A percentile compares a stretch with the other conserved stretches of the same genome.
Conservation (phyloP, 768 basidiomycete genomes). For the Amanita pallidorosea region DNA sequence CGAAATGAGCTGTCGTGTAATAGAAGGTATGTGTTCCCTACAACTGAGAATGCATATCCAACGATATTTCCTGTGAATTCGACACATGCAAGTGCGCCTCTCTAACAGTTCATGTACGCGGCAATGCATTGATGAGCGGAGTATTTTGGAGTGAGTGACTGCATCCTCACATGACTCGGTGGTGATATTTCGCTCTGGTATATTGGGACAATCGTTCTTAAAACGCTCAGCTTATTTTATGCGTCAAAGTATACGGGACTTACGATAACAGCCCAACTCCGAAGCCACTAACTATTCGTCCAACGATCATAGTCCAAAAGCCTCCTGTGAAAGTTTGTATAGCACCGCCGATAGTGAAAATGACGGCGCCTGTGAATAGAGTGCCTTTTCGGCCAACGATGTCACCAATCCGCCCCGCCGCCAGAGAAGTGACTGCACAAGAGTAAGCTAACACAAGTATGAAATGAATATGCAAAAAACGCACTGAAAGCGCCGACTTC, state of each 20-base stretch:
- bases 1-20: not conserved
- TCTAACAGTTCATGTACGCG: conserved; percentile 23
- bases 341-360: conserved; percentile 70
- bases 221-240: not conserved
- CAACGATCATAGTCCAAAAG: not conserved
- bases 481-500: conserved; percentile 80
- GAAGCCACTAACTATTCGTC: conserved; percentile 44
- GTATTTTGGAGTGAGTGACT: not conserved
- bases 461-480: conserved; percentile 10
- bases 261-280: conserved; percentile 75
- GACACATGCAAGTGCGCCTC: conserved; percentile 81
- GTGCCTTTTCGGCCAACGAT: conserved; percentile 65
- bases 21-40: conserved; percentile 24
- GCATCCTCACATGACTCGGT: conserved; percentile 55
- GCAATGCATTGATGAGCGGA: not conserved
- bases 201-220: conserved; percentile 76
- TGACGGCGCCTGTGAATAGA: conserved; percentile 58
- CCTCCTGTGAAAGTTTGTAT: conserved; percentile 57
- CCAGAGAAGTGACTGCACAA: conserved; percentile 57
- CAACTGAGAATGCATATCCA: conserved; percentile 79
- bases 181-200: conserved; percentile 91
- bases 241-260: conserved; percentile 15
- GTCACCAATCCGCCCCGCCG: conserved; percentile 73
- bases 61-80: conserved; percentile 85
- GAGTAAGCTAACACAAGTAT: not conserved